Conservation (phyloP, 345 rosid species). For the Eucalyptus dawsonii region DNA sequence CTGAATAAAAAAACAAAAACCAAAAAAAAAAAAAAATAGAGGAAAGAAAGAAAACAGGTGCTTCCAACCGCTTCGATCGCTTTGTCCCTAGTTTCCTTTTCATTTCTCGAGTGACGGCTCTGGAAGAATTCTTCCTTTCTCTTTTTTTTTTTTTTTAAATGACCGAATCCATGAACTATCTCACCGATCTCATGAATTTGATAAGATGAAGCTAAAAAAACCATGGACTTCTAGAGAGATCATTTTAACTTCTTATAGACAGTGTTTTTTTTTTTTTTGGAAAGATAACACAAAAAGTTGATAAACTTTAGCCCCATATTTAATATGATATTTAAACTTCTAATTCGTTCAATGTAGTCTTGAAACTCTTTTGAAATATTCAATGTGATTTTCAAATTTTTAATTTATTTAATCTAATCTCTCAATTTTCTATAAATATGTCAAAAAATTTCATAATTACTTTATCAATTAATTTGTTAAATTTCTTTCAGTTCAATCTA, state of each 20-base stretch:
- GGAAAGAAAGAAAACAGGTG: background rate
- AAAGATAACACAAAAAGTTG: background rate
- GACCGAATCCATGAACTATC: too few species aligned
- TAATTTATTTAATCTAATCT: background rate
- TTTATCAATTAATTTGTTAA: background rate
- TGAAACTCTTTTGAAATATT: background rate
- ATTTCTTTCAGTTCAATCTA: background rate
- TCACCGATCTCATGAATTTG: background rate
- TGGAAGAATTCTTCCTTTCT: background rate
- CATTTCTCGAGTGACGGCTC: background rate
- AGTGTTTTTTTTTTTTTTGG: background rate
- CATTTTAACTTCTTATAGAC: background rate
- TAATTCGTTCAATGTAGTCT: accelerated
- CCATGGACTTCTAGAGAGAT: background rate
- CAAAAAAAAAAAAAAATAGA: background rate
- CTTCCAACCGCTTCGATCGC: background rate
- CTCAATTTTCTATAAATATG: background rate
- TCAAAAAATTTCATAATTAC: background rate
- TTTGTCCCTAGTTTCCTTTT: background rate
- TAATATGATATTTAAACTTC: background rate
- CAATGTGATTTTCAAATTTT: accelerated
- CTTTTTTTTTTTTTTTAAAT: accelerated
- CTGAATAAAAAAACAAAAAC: background rate
- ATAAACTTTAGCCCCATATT: background rate
- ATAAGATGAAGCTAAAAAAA: background rate